A percentile compares a stretch with the other conserved stretches of the same genome.
Evolutionary conservation across 75 land plant species (phyloP).

Genomic region (Picea glauca): DNA sequence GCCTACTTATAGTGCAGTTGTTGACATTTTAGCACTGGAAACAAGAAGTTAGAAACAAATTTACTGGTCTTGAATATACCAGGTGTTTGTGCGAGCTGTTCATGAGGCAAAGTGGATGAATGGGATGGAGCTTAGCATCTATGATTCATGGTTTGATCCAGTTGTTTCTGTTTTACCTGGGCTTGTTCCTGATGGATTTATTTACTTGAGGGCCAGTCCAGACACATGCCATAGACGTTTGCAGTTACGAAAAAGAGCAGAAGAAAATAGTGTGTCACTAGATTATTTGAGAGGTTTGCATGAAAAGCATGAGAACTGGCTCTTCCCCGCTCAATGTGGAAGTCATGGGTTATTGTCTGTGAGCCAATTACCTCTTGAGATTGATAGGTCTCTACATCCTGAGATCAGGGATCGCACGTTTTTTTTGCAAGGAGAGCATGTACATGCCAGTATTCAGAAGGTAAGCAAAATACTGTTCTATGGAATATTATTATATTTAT

Average conservation of each 20-base stretch:
- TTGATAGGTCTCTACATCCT: constrained; percentile 59
- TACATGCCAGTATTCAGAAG: constrained; percentile 97
- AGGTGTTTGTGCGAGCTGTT: constrained; percentile 99
- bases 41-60: no score
- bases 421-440: constrained; percentile 77
- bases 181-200: constrained; percentile 94
- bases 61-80: not conserved
- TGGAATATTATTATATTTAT: no score
- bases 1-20: no score
- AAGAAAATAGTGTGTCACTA: constrained; percentile 79
- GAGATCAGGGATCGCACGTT: constrained; percentile 86
- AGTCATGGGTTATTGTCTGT: constrained; percentile 75
- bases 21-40: no score
- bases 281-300: constrained; percentile 90
- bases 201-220: constrained; percentile 94
- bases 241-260: constrained; percentile 77
- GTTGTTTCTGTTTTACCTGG: constrained; percentile 93
- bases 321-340: constrained; percentile 71
- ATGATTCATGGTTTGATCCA: constrained; percentile 99
- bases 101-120: constrained; percentile 99
- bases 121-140: constrained; percentile 98
- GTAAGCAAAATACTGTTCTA: constrained; percentile 21
- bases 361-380: constrained; percentile 42
- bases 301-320: constrained; percentile 99
- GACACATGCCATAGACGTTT: constrained; percentile 90